A percentile compares a stretch with the other conserved stretches of the same genome.
phyloP scores from a whole-genome alignment of 1,139 yeast genomes.

The Yamadazyma taylorii region DNA sequence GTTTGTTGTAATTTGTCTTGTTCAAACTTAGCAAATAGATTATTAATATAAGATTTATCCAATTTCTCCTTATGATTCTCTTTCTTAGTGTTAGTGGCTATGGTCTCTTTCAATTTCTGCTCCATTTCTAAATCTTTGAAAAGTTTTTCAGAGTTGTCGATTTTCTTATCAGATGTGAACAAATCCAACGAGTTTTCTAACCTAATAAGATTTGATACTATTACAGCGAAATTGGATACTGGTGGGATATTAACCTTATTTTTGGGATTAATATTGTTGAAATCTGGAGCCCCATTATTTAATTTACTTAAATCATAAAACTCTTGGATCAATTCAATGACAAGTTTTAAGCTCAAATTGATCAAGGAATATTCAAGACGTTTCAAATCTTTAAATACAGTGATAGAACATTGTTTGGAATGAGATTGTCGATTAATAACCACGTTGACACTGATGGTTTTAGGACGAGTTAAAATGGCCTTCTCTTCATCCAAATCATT shows the following conservation, averaged over 20 bases:
- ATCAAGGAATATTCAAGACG: conserved; percentile 34
- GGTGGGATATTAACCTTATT: conserved; percentile 44
- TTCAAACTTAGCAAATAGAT: conserved; percentile 13
- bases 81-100: neutral
- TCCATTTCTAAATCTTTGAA: conserved; percentile 23
- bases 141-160: conserved; percentile 11
- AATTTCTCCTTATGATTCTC: conserved; percentile 9
- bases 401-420: conserved; percentile 49
- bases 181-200: conserved; percentile 45
- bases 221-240: conserved; percentile 48
- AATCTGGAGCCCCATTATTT: conserved; percentile 25
- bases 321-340: conserved; percentile 31
- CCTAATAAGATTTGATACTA: conserved; percentile 53
- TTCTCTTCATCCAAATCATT: conserved; percentile 73
- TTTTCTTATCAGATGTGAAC: conserved; percentile 30
- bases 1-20: conserved; percentile 2
- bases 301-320: conserved; percentile 24
- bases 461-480: conserved; percentile 27
- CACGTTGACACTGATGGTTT: conserved; percentile 24
- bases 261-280: conserved; percentile 9
- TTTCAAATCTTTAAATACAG: conserved; percentile 39
- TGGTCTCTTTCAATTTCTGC: conserved; percentile 6
- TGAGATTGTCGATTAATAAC: conserved; percentile 24
- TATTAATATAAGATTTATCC: conserved; percentile 17
- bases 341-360: conserved; percentile 29